Conservation (phyloP, 148 eudicot species). For the Arctostaphylos glauca region DNA sequence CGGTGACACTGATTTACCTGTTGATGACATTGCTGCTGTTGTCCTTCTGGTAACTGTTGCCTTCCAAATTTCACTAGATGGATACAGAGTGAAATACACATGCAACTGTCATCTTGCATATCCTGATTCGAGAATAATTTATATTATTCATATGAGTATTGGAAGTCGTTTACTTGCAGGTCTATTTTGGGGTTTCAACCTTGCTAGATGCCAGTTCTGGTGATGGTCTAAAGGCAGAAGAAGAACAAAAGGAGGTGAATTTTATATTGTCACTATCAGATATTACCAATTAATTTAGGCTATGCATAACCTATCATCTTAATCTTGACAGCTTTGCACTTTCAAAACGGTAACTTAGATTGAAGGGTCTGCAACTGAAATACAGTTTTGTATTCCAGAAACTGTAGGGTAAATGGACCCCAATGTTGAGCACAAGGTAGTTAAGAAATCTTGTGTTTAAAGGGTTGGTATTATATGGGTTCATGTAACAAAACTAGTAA, state of each 20-base stretch:
- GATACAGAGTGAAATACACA: neutral
- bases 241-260: slow-evolving; percentile 93
- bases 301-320: neutral
- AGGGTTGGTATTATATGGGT: neutral
- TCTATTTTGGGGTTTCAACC: slow-evolving; percentile 92
- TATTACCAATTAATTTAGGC: too few species aligned
- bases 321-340: neutral
- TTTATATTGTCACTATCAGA: neutral
- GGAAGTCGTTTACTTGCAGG: slow-evolving; percentile 34
- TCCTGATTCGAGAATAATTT: neutral
- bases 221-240: slow-evolving; percentile 81
- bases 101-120: neutral
- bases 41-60: slow-evolving; percentile 63
- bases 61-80: slow-evolving; percentile 9
- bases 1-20: slow-evolving; percentile 79
- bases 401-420: neutral
- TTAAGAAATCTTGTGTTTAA: neutral
- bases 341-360: neutral
- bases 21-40: slow-evolving; percentile 96
- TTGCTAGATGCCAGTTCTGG: slow-evolving; percentile 79
- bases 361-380: neutral
- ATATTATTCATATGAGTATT: neutral
- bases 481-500: neutral
- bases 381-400: neutral
- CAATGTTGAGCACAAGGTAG: neutral